Percentiles rank a stretch among this genome's conserved stretches.
These are phyloP conservation scores for Metschnikowia gelsemii DNA, from an alignment of 805 yeast genomes.

Conservation along the genomic window DNA sequence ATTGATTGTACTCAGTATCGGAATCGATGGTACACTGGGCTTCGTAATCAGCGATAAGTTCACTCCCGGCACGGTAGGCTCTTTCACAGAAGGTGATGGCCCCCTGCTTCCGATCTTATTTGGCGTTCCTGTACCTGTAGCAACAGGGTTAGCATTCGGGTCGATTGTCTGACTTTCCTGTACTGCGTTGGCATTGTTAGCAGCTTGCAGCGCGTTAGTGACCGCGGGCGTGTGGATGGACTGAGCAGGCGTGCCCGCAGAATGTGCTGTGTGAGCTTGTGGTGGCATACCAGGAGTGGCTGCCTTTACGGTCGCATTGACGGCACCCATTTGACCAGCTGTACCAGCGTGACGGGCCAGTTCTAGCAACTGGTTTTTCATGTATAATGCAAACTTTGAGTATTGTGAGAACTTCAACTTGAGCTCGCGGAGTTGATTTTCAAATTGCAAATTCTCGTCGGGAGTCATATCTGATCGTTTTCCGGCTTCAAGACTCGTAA, in stretches of 20 bases:
- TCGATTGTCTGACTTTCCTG: conserved; percentile 5
- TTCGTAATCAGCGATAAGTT: conserved; percentile 45
- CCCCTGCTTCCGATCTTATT: conserved; percentile 4
- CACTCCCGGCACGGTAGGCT: conserved; percentile 21
- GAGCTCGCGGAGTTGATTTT: conserved; percentile 49
- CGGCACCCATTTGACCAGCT: conserved; percentile 8
- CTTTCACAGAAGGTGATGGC: conserved; percentile 14
- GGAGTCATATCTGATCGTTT: conserved; percentile 45
- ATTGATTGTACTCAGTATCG: conserved; percentile 67
- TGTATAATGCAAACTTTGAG: conserved; percentile 49
- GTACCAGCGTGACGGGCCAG: conserved; percentile 23
- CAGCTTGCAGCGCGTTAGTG: conserved; percentile 28
- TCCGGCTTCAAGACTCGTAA: conserved; percentile 50
- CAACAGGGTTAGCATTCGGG: conserved; percentile 4
- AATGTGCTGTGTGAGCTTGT: conserved; percentile 2
- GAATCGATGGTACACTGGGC: conserved; percentile 62
- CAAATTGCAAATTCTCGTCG: conserved; percentile 44
- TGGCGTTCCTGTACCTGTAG: conserved; percentile 8
- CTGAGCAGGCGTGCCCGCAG: conserved; percentile 11
- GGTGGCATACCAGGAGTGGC: conserved; percentile 5
- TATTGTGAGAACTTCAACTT: conserved; percentile 49
- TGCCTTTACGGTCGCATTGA: conserved; percentile 11
- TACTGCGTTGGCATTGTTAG: conserved; percentile 16
- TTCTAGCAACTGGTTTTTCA: conserved; percentile 42
- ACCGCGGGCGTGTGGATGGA: conserved; percentile 16